Conservation (phyloP, 257 asterid genomes). For the Penstemon barbatus region DNA sequence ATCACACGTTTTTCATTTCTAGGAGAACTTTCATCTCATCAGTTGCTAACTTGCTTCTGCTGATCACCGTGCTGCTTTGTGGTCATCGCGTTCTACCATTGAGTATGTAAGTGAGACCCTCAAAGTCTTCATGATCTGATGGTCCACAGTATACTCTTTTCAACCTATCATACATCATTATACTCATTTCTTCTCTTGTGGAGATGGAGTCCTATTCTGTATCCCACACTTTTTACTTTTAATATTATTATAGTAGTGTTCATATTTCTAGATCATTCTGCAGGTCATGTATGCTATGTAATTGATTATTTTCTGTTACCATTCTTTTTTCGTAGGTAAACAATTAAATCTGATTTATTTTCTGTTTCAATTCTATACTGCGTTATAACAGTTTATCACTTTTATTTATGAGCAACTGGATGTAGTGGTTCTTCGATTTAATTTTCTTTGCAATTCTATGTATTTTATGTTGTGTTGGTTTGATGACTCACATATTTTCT, state of each 20-base stretch:
- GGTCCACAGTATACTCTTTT: slow-evolving; percentile 1
- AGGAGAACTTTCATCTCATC: slow-evolving; percentile 81
- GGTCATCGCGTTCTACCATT: slow-evolving; percentile 61
- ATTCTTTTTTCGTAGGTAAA: slow-evolving; percentile 10
- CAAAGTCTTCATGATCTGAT: slow-evolving; percentile 11
- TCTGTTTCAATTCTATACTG: slow-evolving; percentile 4
- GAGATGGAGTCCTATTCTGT: slow-evolving; percentile 2
- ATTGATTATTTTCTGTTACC: slow-evolving; percentile 17
- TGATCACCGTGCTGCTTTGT: slow-evolving; percentile 50
- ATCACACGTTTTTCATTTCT: slow-evolving; percentile 81
- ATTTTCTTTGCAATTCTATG: slow-evolving; percentile 16
- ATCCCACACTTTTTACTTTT: background rate
- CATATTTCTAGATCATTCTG: slow-evolving; percentile 6
- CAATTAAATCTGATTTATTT: slow-evolving; percentile 14
- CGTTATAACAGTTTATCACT: background rate
- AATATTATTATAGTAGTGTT: background rate
- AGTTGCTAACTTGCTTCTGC: slow-evolving; percentile 64
- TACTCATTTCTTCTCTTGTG: slow-evolving; percentile 20
- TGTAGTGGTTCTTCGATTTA: slow-evolving; percentile 10
- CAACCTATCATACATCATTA: slow-evolving; percentile 12
- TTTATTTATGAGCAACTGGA: slow-evolving; percentile 1
- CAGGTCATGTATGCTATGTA: background rate
- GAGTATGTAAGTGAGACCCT: slow-evolving; percentile 54
- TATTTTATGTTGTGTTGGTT: slow-evolving; percentile 19
- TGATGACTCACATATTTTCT: slow-evolving; percentile 24